Percentiles rank a stretch among this genome's conserved stretches.
Conservation (phyloP, 1,284 basidiomycete species). For the Peniophora sp. region DNA sequence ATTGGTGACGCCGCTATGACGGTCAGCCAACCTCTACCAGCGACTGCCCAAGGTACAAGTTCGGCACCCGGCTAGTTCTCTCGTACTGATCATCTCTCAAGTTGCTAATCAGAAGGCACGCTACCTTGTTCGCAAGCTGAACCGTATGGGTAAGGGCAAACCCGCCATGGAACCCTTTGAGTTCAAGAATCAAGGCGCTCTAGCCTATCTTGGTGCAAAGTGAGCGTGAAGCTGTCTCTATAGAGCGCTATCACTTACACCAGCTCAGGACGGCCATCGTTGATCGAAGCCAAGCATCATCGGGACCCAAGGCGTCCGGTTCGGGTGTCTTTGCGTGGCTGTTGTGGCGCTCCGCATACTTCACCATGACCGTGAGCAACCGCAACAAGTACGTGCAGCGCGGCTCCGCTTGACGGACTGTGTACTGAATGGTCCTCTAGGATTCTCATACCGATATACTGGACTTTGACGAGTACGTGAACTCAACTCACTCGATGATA, state of each 20-base stretch:
- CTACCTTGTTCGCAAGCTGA: slow-evolving; percentile 65
- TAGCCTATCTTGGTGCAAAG: slow-evolving; percentile 79
- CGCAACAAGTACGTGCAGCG: slow-evolving; percentile 51
- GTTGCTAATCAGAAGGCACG: slow-evolving; percentile 79
- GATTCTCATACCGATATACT: slow-evolving; percentile 67
- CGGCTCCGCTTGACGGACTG: background rate
- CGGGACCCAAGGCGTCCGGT: slow-evolving; percentile 54
- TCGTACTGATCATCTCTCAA: slow-evolving; percentile 18
- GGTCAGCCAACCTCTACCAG: slow-evolving; percentile 60
- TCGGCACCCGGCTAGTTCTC: background rate
- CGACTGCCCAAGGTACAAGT: slow-evolving; percentile 67
- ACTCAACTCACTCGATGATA: background rate
- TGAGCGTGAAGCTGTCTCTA: slow-evolving; percentile 21
- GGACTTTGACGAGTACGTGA: slow-evolving; percentile 25
- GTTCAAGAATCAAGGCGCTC: slow-evolving; percentile 66
- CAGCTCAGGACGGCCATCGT: slow-evolving; percentile 66
- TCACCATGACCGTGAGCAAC: slow-evolving; percentile 69
- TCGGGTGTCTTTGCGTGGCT: slow-evolving; percentile 72
- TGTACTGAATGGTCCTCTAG: slow-evolving; percentile 22
- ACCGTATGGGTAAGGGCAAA: slow-evolving; percentile 44
- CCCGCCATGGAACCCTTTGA: slow-evolving; percentile 42
- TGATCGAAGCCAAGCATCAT: slow-evolving; percentile 45
- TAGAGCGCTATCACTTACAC: background rate
- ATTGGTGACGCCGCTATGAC: slow-evolving; percentile 76
- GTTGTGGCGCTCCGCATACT: slow-evolving; percentile 75